A percentile compares a stretch with the other conserved stretches of the same genome.
These are phyloP conservation scores for Ascocoryne sarcoides DNA, from an alignment of 2,329 filamentous ascomycete genomes.

Conservation along the genomic window DNA sequence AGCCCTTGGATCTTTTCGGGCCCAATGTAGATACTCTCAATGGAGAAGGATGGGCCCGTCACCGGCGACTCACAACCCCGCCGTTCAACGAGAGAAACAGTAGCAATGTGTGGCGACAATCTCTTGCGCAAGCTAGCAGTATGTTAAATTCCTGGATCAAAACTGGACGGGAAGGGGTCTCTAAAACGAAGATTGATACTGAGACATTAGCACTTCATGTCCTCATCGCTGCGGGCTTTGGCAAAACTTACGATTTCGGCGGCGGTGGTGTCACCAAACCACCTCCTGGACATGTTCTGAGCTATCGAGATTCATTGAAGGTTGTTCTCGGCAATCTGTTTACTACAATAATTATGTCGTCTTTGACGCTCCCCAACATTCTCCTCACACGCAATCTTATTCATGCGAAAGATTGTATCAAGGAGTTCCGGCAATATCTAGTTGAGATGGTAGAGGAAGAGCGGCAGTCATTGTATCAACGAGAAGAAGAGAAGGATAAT, in stretches of 20 bases:
- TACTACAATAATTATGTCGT: slow-evolving; percentile 4
- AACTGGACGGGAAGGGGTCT: slow-evolving; percentile 4
- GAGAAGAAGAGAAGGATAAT: slow-evolving; percentile 22
- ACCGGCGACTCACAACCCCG: slow-evolving; percentile 34
- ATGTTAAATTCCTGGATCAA: slow-evolving; percentile 1
- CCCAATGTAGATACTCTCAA: slow-evolving; percentile 28
- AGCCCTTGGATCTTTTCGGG: slow-evolving; percentile 27
- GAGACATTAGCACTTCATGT: slow-evolving; percentile 43
- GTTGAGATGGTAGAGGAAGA: slow-evolving; percentile 14
- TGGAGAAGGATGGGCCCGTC: slow-evolving; percentile 34
- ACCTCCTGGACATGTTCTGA: slow-evolving; percentile 13
- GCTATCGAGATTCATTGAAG: slow-evolving; percentile 10
- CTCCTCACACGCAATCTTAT: slow-evolving; percentile 1
- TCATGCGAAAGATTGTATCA: slow-evolving; percentile 5
- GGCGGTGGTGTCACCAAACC: slow-evolving; percentile 3
- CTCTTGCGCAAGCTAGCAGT: slow-evolving; percentile 23
- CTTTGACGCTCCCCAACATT: not conserved
- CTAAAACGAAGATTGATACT: slow-evolving; percentile 29
- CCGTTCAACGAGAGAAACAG: slow-evolving; percentile 37
- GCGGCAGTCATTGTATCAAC: slow-evolving; percentile 14
- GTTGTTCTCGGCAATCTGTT: slow-evolving; percentile 13
- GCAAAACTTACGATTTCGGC: slow-evolving; percentile 12
- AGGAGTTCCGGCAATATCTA: slow-evolving; percentile 12
- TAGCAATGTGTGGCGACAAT: slow-evolving; percentile 32
- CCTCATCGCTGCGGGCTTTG: slow-evolving; percentile 43